Base-by-base conservation (phyloP, 306 rosid species). In the Acacia melanoxylon region DNA sequence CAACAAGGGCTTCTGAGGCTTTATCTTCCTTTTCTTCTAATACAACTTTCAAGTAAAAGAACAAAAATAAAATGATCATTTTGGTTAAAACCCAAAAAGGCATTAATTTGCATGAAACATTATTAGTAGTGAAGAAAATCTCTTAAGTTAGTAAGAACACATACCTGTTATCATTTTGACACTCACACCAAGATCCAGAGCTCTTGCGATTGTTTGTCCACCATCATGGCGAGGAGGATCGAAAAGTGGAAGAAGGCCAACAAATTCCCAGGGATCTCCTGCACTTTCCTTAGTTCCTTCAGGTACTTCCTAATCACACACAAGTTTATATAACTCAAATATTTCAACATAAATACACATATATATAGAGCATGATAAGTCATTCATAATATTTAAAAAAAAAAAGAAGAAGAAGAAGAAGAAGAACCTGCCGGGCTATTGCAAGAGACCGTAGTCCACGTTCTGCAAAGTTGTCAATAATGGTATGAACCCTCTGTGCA, bases 151-250 rank as follows among this genome's bases (percentile, higher is more conserved):
- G 41, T 27, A 12, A 41, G n/a, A 78, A 78, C 79, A 78, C 79
- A 27, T 76, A 90, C 97, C 94, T 17, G 94, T 90, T 78, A 92
- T 90, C 97, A 90, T 92, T 85, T 92, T 90, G 45, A 90, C 97
- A 82, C 92, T 86, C 15, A 92, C 94, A 25, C 93, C 94, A 75
- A 92, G 91, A 82, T 92, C 88, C 68, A 92, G 86, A 86, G 97
- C 97, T 86, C 93, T 87, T 90, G 90, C 80, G 62, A 92, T 92
- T 82, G 97, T 92, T 89, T 92, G 94, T 12, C 88, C 94, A 25
- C 94, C 90, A 78, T 90, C 97, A 83, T 90, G 97, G 75, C 93
- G 91, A 40, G 97, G 94, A 86, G 94, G 97, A 48, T 92, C 97
- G 9, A 90, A 92, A 52, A 90, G 86, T n/a, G 94, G 94, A 51